Evolutionary conservation across 2,329 filamentous ascomycete species (phyloP).

Genomic region (Blastomyces parvus): DNA sequence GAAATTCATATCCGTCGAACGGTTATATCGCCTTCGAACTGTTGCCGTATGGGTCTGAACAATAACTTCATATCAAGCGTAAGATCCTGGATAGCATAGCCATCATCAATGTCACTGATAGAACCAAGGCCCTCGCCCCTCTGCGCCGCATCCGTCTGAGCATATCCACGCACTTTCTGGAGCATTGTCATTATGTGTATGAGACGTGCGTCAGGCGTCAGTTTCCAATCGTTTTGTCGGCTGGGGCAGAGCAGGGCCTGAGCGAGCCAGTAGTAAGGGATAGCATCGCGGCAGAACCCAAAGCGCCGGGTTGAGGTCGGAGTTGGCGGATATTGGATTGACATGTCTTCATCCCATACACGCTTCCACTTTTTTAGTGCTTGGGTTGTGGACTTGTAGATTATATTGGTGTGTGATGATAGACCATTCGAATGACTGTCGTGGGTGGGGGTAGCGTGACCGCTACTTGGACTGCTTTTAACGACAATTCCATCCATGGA

Average conservation of each 20-base stretch:
- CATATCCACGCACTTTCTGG: constrained; percentile 50
- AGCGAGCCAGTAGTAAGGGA: constrained; percentile 65
- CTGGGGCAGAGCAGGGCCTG: constrained; percentile 55
- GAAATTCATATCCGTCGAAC: neutral
- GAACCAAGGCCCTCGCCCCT: constrained; percentile 60
- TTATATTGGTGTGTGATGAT: constrained; percentile 37
- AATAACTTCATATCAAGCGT: constrained; percentile 63
- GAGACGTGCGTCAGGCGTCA: constrained; percentile 51
- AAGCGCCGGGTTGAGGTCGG: constrained; percentile 49
- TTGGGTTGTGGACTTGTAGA: constrained; percentile 37
- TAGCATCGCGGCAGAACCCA: constrained; percentile 61
- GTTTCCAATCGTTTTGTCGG: constrained; percentile 44
- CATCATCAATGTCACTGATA: constrained; percentile 57
- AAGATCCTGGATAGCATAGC: constrained; percentile 54
- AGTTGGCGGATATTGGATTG: constrained; percentile 53
- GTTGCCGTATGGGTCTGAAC: constrained; percentile 47
- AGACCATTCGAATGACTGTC: constrained; percentile 8
- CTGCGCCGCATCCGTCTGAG: constrained; percentile 54
- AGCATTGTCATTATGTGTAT: constrained; percentile 51
- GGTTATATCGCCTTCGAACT: neutral
- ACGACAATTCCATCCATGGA: constrained; percentile 36
- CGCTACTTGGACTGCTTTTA: constrained; percentile 40
- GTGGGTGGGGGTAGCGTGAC: constrained; percentile 35
- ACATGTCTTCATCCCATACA: constrained; percentile 62
- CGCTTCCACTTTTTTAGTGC: constrained; percentile 64